Percentiles rank a stretch among this genome's conserved stretches.
Conservation (phyloP, 164 flowering plant genomes). For the Berberis thunbergii region DNA sequence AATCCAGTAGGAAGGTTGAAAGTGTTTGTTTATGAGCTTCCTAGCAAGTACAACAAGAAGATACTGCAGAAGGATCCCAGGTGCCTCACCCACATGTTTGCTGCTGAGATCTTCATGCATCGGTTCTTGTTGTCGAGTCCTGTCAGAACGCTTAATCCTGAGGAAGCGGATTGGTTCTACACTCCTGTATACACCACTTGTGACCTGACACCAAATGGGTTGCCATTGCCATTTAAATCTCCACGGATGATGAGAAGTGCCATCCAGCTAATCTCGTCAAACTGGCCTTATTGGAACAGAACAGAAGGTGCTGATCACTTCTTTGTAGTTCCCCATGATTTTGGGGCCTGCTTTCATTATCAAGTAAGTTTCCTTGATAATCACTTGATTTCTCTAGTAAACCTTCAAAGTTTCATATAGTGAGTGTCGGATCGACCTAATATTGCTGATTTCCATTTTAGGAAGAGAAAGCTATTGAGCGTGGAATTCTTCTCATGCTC, state of each 20-base stretch:
- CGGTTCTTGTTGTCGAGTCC: slow-evolving; percentile 85
- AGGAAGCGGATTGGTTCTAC: slow-evolving; percentile 97
- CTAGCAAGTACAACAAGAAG: slow-evolving; percentile 94
- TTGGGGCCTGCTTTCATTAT: slow-evolving; percentile 95
- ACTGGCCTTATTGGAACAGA: slow-evolving; percentile 96
- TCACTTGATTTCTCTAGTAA: no score
- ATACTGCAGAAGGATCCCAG: slow-evolving; percentile 81
- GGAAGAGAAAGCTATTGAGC: slow-evolving; percentile 94
- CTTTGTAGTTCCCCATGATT: slow-evolving; percentile 87
- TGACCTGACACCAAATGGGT: slow-evolving; percentile 85
- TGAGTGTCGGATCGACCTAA: no score
- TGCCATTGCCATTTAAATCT: slow-evolving; percentile 92
- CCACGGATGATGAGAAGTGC: slow-evolving; percentile 99
- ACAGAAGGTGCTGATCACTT: slow-evolving; percentile 97
- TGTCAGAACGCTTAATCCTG: slow-evolving; percentile 85
- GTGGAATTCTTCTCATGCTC: slow-evolving; percentile 81
- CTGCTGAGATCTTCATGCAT: slow-evolving; percentile 97
- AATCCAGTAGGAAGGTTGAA: slow-evolving; percentile 93
- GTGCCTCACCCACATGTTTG: slow-evolving; percentile 96
- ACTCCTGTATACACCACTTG: slow-evolving; percentile 95
- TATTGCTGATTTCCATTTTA: slow-evolving; percentile 13
- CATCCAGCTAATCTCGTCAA: slow-evolving; percentile 82
- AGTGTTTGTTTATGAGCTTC: slow-evolving; percentile 93
- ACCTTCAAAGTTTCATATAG: no score
- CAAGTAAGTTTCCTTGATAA: slow-evolving; percentile 37